Percentiles rank a stretch among this genome's conserved stretches.
Conservation (phyloP, 768 basidiomycete genomes). For the Suillus cothurnatus region DNA sequence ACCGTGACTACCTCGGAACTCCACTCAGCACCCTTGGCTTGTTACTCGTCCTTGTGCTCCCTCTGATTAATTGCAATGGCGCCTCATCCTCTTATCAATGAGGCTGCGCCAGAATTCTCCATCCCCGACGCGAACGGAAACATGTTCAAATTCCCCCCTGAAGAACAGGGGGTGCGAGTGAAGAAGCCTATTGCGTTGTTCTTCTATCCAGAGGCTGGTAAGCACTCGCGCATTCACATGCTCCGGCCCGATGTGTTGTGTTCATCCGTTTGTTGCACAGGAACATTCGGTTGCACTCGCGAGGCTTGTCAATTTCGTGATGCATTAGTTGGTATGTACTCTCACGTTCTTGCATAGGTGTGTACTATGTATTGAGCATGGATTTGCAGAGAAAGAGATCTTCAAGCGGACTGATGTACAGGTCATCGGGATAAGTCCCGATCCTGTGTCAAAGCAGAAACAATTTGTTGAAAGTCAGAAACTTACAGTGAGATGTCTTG, state of each 20-base stretch:
- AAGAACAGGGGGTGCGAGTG: constrained; percentile 40
- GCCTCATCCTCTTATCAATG: constrained; percentile 56
- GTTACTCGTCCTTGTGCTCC: neutral
- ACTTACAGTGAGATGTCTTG: constrained; percentile 50
- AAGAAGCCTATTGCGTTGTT: constrained; percentile 66
- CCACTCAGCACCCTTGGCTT: neutral
- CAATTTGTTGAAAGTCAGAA: constrained; percentile 71
- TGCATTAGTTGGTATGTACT: constrained; percentile 60
- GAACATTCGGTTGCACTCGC: constrained; percentile 76
- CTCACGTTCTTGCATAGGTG: constrained; percentile 7
- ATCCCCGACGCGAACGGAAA: constrained; percentile 67
- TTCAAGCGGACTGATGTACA: constrained; percentile 66
- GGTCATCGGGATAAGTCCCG: constrained; percentile 75
- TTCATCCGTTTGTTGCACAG: constrained; percentile 34
- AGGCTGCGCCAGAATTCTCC: constrained; percentile 66
- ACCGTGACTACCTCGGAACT: neutral
- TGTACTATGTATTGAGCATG: neutral
- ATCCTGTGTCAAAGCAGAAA: constrained; percentile 73
- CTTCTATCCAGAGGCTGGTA: constrained; percentile 78
- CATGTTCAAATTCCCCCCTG: constrained; percentile 60
- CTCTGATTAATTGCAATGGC: constrained; percentile 36
- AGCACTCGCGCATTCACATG: constrained; percentile 18
- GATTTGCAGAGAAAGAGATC: constrained; percentile 54
- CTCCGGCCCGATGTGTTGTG: neutral
- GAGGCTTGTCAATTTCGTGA: constrained; percentile 85